Percentiles rank a stretch among this genome's conserved stretches.
Conservation (phyloP, 2,329 filamentous ascomycete genomes). For the Aspergillus niger region DNA sequence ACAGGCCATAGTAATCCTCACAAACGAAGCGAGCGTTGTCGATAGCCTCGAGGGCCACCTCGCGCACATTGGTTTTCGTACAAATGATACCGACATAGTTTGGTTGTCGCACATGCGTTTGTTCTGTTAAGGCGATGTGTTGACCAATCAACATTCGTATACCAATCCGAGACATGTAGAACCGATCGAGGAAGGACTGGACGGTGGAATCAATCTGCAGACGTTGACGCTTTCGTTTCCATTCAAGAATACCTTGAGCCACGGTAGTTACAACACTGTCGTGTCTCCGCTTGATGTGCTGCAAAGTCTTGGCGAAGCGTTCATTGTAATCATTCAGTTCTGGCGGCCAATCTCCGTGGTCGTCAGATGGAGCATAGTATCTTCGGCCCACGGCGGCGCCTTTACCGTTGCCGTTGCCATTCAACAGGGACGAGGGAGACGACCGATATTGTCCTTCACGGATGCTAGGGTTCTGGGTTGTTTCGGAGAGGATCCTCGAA, state of each 20-base stretch:
- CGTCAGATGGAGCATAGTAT: slow-evolving; percentile 92
- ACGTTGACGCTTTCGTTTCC: slow-evolving; percentile 92
- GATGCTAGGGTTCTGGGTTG: slow-evolving; percentile 88
- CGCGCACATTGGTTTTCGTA: slow-evolving; percentile 94
- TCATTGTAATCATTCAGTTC: slow-evolving; percentile 94
- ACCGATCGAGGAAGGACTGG: slow-evolving; percentile 94
- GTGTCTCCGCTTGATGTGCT: slow-evolving; percentile 93
- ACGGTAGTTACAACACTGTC: slow-evolving; percentile 98
- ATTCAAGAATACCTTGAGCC: slow-evolving; percentile 95
- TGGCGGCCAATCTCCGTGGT: slow-evolving; percentile 85
- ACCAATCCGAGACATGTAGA: slow-evolving; percentile 99
- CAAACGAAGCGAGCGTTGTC: slow-evolving; percentile 99
- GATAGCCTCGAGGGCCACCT: slow-evolving; percentile 94
- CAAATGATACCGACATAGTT: slow-evolving; percentile 98
- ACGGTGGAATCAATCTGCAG: slow-evolving; percentile 99
- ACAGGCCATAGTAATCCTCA: slow-evolving; percentile 96
- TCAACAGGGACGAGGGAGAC: slow-evolving; percentile 37
- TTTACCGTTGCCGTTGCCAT: slow-evolving; percentile 54
- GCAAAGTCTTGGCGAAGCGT: slow-evolving; percentile 81
- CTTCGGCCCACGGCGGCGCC: slow-evolving; percentile 58
- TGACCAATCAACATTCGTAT: slow-evolving; percentile 99
- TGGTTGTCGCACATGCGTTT: slow-evolving; percentile 83
- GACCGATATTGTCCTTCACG: slow-evolving; percentile 76
- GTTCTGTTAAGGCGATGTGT: slow-evolving; percentile 94
- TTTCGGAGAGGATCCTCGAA: slow-evolving; percentile 72